Evolutionary conservation across 73 alveolate genomes (phyloP).

Genomic region (Stentor coeruleus): DNA sequence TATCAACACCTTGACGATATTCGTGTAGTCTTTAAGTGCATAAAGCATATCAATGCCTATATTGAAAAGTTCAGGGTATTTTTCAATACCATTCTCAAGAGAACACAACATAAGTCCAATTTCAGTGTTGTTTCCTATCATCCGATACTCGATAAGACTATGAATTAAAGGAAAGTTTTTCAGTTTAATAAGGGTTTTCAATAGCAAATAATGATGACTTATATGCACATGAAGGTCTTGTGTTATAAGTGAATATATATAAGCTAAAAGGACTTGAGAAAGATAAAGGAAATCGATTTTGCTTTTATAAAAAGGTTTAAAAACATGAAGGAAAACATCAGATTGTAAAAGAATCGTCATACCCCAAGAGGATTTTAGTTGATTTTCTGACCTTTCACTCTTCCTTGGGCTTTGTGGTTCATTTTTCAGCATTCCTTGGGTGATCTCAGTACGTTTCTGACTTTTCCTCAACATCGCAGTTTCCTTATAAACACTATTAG

Average conservation of each 20-base stretch:
- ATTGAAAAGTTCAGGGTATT: background rate
- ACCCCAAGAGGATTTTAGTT: background rate
- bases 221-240: conserved; percentile 17
- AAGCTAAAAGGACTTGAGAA: background rate
- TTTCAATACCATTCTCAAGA: background rate
- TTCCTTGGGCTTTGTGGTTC: background rate
- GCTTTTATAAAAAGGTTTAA: background rate
- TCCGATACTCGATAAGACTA: background rate
- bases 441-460: background rate
- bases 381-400: background rate
- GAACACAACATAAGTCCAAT: background rate
- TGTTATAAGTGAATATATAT: background rate
- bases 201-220: background rate
- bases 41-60: conserved; percentile 25
- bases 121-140: background rate
- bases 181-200: background rate
- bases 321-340: background rate
- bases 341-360: background rate
- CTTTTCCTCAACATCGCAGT: background rate
- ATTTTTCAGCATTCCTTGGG: background rate
- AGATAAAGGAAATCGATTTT: background rate
- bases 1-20: background rate
- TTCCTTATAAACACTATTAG: background rate
- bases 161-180: background rate
- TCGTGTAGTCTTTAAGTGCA: background rate